Evolutionary conservation across 129 eudicot species (phyloP), one percentile per base, ranked within the genome.

Genomic region (Chrysanthemum seticuspe): DNA sequence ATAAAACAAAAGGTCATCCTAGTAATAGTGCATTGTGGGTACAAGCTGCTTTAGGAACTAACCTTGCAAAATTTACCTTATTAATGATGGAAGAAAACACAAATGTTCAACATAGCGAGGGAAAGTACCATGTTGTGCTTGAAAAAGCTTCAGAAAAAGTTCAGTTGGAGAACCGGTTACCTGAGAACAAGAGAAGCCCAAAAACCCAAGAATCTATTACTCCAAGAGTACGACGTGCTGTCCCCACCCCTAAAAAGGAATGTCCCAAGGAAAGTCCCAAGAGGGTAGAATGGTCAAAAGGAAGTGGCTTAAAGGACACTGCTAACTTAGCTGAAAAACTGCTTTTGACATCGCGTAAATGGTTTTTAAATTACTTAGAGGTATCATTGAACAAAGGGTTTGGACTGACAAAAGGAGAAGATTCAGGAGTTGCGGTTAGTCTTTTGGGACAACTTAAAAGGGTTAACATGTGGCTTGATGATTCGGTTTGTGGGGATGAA

Each of bases 331-430:
- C 80, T 6, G 86, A 85, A 36, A 86, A 85, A 65, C 77, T 90
- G 73, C 74, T 85, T 49, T 62, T 70, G 0, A 68, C 31, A 55
- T 84, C 97, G 12, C 79, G 85, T 2, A 70, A 77, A 56, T 91
- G 97, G 97, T 91, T 91, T 65, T 78, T 91, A 74, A 82, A 80
- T 68, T 91, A 87, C 57, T 81, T 91, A 70, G 91, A 87, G 54
- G 71, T 27, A 64, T 87, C 87, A 1, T 70, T 91, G 54, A 78
- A 76, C 21, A 78, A 71, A 4, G 86, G 85, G 63, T 83, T 85
- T 74, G 82, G 85, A 50, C 57, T 84, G 64, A 78, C 45, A 2
- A 84, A 66, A 23, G 81, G 79, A 27, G 87, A 82, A 13, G 82
- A 62, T 10, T 77, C 79, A 19, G 71, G 69, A 11, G 83, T 78